Evolutionary conservation across 129 eudicot genomes (phyloP).

Genomic region (Flaveria sonorensis): DNA sequence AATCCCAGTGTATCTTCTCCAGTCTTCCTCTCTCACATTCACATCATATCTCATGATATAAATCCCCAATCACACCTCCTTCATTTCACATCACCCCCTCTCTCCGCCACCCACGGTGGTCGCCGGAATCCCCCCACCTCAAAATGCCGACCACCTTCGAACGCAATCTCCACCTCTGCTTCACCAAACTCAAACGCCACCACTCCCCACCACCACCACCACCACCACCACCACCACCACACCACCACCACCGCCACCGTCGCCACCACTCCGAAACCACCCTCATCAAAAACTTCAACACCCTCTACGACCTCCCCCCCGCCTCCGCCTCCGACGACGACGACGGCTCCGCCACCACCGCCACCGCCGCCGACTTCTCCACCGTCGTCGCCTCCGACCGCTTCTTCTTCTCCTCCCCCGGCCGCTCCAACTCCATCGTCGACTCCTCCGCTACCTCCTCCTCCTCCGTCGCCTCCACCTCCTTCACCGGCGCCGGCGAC

Average conservation of each 20-base stretch:
- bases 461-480: slow-evolving; percentile 47
- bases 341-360: slow-evolving; percentile 25
- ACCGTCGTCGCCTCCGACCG: slow-evolving; percentile 68
- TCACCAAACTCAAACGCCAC: slow-evolving; percentile 56
- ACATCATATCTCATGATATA: not conserved
- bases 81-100: not conserved
- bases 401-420: slow-evolving; percentile 95
- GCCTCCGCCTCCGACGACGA: slow-evolving; percentile 33
- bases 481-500: slow-evolving; percentile 21
- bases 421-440: slow-evolving; percentile 80
- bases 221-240: slow-evolving; percentile 33
- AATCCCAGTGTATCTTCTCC: not conserved
- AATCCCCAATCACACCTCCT: not conserved
- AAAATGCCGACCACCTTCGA: slow-evolving; percentile 60
- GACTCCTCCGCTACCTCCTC: slow-evolving; percentile 49
- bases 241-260: slow-evolving; percentile 32
- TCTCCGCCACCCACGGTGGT: not conserved
- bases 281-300: slow-evolving; percentile 68
- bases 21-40: not conserved
- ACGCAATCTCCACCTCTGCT: slow-evolving; percentile 70
- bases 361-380: slow-evolving; percentile 62
- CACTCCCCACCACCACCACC: slow-evolving; percentile 43
- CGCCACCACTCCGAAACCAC: slow-evolving; percentile 26
- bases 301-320: slow-evolving; percentile 54
- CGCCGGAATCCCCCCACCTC: not conserved